Evolutionary conservation across 352 stramenopile genomes (phyloP), one percentile per base, ranked within the genome.

Genomic region (Phytopythium kandeliae): DNA sequence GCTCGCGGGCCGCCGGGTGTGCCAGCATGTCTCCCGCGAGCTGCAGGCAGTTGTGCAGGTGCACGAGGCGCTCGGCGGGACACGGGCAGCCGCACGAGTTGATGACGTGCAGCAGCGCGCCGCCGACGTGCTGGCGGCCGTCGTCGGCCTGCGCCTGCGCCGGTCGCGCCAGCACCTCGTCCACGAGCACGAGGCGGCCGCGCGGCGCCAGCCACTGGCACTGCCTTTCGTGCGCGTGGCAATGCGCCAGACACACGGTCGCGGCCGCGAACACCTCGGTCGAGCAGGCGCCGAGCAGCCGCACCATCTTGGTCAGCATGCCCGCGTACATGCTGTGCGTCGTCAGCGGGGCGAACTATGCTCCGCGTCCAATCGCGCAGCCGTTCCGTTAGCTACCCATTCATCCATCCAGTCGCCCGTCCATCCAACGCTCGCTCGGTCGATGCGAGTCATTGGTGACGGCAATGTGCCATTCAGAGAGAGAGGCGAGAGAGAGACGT

Each of bases 41-140:
- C 78, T 89, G 69, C 6, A 89, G 51, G 17, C 66, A 48, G 41
- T 88, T 78, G 50, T 62, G 67, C 13, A 90, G 59, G 25, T 85
- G 65, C 9, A 69, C 54, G 24, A 58, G 50, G 17, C 75, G 60
- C 40, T 63, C 50, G 1, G 35, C 38, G 0, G 69, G 65, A 58
- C 75, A 87, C 36, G 79, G 79, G 60, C 69, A 88, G n/a, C 79
- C 79, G 30, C 79, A 88, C 56, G 77, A 86, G 51, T 90, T 90
- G 56, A 90, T 86, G 53, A 88, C 79, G 59, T 90, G 76, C 57
- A 90, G 61, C 37, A 90, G 42, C 44, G 79, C 79, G 17, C 72
- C 74, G 31, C 79, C 73, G 22, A 90, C 44, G 56, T 88, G 73
- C 41, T 90, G 60, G 21, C 65, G 67, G 12, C 79, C 79, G 24